These are phyloP conservation scores for Metarhizium album DNA, from an alignment of 2,329 filamentous ascomycete genomes.

Conservation along the genomic window DNA sequence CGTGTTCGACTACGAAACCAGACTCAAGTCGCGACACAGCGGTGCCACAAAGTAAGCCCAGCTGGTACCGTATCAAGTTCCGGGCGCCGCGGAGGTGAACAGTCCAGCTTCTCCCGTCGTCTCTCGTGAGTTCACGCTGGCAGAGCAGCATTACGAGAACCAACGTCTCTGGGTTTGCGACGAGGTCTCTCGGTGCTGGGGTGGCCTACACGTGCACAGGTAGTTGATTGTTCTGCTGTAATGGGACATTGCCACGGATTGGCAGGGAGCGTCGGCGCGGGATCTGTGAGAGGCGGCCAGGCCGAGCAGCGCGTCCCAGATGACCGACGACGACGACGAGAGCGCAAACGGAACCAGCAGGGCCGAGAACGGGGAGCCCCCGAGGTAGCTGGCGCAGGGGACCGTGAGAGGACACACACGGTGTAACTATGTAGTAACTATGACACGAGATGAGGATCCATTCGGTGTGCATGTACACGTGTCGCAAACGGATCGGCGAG, in stretches of 20 bases:
- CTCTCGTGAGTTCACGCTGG: background rate
- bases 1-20: too few species aligned
- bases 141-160: constrained; percentile 1
- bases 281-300: background rate
- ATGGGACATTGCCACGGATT: background rate
- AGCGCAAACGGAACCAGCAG: constrained; percentile 1
- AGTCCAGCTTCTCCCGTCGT: background rate
- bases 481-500: background rate
- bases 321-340: background rate
- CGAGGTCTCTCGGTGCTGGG: background rate
- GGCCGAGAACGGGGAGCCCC: background rate
- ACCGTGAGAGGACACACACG: background rate
- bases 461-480: background rate
- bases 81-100: constrained; percentile 2
- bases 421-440: background rate
- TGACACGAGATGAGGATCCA: background rate
- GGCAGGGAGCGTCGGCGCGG: background rate
- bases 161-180: background rate
- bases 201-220: background rate
- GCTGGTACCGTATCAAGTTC: background rate
- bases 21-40: too few species aligned
- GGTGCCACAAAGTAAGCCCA: too few species aligned
- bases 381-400: background rate
- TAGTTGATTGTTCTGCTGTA: background rate
- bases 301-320: background rate